Evolutionary conservation across 2,329 filamentous ascomycete species (phyloP), one percentile per base, ranked within the genome.

Genomic region (Teratosphaeria gauchensis): DNA sequence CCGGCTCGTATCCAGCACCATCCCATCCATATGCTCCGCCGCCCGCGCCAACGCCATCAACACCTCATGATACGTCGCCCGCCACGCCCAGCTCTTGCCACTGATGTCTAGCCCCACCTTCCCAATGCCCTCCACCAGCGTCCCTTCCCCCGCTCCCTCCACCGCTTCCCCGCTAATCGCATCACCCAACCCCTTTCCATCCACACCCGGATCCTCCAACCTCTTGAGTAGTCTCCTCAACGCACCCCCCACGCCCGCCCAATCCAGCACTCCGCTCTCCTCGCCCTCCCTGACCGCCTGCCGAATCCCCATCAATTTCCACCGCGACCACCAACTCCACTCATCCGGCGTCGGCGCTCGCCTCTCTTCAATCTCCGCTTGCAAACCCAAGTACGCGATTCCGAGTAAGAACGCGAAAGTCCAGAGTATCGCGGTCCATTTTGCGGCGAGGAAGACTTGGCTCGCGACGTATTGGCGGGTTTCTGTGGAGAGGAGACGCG

Each of bases 11-110:
- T 95, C 90, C 51, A 81, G 78, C 16, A 95, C 79, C 81, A 86
- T 90, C 54, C 87, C 88, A 63, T 96, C 89, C 28, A 95, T 76
- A 65, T 92, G 84, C 74, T 96, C 92, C 4, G 90, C 85, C 0
- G 86, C 84, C 64, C 84, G 83, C 0, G 87, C 92, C 60, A 84
- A 84, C 11, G 87, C 81, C 84, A 96, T 89, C 53, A 96, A 75
- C 2, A 86, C 82, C 68, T 95, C 85, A 68, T 87, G 91, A 74
- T 97, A 97, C 0, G 90, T 91, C 58, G 89, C 80, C 66, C 87
- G 80, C 92, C 92, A 97, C 55, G 87, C 80, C 73, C 95, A 90
- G 62, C 85, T 87, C 77, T 91, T 95, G 6, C 75, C 80, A 1
- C 83, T 83, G 58, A 94, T 77, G 70, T 96, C 89, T 63, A 84